Conservation (phyloP, 345 rosid species). For the Syzygium aqueum region DNA sequence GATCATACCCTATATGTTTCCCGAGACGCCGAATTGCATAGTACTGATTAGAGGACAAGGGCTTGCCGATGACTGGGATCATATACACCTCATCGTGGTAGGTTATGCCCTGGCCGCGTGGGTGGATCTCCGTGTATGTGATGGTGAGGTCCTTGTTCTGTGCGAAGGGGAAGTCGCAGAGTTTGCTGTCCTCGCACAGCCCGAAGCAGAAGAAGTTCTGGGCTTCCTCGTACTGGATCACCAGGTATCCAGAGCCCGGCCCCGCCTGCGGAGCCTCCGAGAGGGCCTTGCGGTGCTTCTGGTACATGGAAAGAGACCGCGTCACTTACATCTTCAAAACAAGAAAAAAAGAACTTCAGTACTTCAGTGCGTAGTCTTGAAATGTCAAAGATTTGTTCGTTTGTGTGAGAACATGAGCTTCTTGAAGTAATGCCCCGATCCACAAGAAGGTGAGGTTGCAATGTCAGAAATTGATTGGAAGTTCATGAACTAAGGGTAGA, state of each 20-base stretch:
- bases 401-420: neutral
- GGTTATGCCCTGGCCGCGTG: neutral
- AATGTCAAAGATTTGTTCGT: neutral
- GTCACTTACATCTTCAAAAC: slow-evolving; percentile 15
- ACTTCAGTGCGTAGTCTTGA: neutral
- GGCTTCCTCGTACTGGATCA: slow-evolving; percentile 38
- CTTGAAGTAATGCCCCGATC: neutral
- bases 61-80: slow-evolving; percentile 30
- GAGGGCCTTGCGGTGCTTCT: slow-evolving; percentile 7
- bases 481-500: no score
- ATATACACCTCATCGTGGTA: neutral
- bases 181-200: neutral
- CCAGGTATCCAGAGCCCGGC: slow-evolving; percentile 27
- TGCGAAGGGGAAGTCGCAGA: slow-evolving; percentile 26
- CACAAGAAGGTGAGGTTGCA: neutral
- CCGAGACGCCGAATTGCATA: slow-evolving; percentile 4
- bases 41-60: slow-evolving; percentile 28
- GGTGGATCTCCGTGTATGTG: neutral
- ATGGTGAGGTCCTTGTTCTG: slow-evolving; percentile 24
- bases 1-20: slow-evolving; percentile 13
- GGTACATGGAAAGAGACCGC: slow-evolving; percentile 36
- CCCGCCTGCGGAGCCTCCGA: slow-evolving; percentile 23
- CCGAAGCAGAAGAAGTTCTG: slow-evolving; percentile 17
- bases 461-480: neutral
- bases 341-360: neutral